Conservation (phyloP, 2,329 filamentous ascomycete species). For the Fonsecaea nubica region DNA sequence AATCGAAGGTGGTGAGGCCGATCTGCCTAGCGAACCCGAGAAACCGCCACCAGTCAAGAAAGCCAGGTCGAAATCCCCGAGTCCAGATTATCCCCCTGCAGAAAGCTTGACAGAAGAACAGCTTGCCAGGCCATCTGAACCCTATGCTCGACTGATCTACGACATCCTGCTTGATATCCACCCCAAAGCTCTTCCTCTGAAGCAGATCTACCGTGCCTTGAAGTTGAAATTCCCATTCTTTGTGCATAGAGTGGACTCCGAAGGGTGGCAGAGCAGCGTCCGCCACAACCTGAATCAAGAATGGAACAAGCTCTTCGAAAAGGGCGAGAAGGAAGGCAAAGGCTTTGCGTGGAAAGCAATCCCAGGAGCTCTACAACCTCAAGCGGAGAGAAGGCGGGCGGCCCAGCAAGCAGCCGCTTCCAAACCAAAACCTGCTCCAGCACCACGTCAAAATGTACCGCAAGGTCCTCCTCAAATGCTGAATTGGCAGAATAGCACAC, state of each 20-base stretch:
- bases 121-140: conserved; percentile 66
- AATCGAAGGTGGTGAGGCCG: conserved; percentile 45
- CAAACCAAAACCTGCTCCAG: conserved; percentile 36
- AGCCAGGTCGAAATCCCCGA: conserved; percentile 61
- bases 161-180: conserved; percentile 62
- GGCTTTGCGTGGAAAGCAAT: conserved; percentile 69
- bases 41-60: conserved; percentile 44
- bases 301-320: conserved; percentile 62
- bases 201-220: conserved; percentile 70
- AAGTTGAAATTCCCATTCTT: conserved; percentile 68
- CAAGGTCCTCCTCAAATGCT: conserved; percentile 33
- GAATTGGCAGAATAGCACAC: conserved; percentile 37
- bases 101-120: conserved; percentile 68
- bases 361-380: conserved; percentile 48
- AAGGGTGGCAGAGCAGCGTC: conserved; percentile 71
- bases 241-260: conserved; percentile 67
- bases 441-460: conserved; percentile 30
- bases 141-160: conserved; percentile 69
- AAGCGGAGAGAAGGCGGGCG: conserved; percentile 37
- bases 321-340: conserved; percentile 67
- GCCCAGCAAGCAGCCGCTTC: conserved; percentile 33
- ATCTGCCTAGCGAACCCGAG: conserved; percentile 34
- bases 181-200: conserved; percentile 65
- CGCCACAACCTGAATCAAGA: conserved; percentile 67
- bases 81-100: conserved; percentile 65